A percentile compares a stretch with the other conserved stretches of the same genome.
Conservation (phyloP, 2,329 filamentous ascomycete species). For the Penicillium sp. region DNA sequence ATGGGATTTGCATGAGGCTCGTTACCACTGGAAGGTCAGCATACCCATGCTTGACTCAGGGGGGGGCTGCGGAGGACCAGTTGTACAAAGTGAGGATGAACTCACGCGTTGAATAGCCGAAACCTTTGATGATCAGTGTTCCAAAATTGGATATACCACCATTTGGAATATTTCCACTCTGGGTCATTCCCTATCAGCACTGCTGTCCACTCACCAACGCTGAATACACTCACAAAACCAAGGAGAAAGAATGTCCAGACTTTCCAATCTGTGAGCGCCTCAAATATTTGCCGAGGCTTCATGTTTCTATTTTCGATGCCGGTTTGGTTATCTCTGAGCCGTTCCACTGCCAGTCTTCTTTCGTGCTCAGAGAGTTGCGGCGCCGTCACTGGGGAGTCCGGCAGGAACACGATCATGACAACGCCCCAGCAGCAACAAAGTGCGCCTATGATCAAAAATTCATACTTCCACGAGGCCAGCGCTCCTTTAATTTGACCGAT, state of each 20-base stretch:
- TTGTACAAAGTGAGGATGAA: conserved; percentile 1
- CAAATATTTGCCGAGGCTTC: conserved; percentile 13
- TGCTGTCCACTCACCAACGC: too few relatives aligned
- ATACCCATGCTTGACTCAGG: not conserved
- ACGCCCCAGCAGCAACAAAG: conserved; percentile 31
- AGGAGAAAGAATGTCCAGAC: conserved; percentile 10
- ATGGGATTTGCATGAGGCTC: conserved; percentile 40
- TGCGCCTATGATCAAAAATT: conserved; percentile 34
- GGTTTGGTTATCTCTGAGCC: conserved; percentile 26
- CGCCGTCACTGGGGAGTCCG: conserved; percentile 39
- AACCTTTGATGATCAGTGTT: conserved; percentile 37
- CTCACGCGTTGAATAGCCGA: conserved; percentile 45
- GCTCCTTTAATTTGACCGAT: conserved; percentile 42
- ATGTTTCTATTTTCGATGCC: conserved; percentile 17
- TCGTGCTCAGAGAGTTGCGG: conserved; percentile 37
- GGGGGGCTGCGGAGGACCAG: too few relatives aligned
- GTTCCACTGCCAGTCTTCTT: conserved; percentile 29
- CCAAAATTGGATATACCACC: conserved; percentile 35
- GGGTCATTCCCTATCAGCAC: too few relatives aligned
- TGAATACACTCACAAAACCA: not conserved
- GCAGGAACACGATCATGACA: conserved; percentile 33
- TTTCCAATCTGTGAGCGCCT: conserved; percentile 15
- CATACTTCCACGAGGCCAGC: conserved; percentile 27
- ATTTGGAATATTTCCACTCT: conserved; percentile 29
- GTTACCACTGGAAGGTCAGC: conserved; percentile 26